Base-by-base conservation (phyloP, 192 early-diverging fungal genomes). In the Umbelopsis sp. region DNA sequence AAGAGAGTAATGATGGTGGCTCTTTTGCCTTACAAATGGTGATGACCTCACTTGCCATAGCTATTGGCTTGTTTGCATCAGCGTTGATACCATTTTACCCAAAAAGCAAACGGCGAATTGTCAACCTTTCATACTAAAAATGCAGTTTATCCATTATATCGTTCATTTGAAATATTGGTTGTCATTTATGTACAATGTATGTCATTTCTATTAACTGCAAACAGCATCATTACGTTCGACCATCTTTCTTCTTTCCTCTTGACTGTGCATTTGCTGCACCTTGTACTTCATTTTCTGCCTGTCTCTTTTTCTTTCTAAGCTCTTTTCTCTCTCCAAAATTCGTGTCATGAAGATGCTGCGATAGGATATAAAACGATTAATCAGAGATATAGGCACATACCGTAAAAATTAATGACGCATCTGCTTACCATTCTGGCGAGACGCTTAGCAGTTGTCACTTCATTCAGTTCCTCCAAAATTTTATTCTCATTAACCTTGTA, bases 381-480 rank as follows among this genome's bases (percentile, higher is more conserved):
- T 20, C 38, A 62, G 38, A 73, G 5, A 43, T 24, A 5, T 65
- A 26, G 8, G 65, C 31, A 32, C n/a, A 67, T 25, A 12, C 65
- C 11, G 6, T 67, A 11, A 4, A 20, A 69, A 0, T 47, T 22
- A 1, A 7, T 50, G 24, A 24, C 14, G n/a, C 26, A 29, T 16
- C 49, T 14, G 51, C 66, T 71, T 89, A 93, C 91, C 93, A 94
- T 92, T 45, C 80, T 89, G 3, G 98, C 97, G 11, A 91, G 89
- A 0, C 96, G 81, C 80, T 96, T 97, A 17, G 98, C 98, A 0
- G 91, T 79, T 20, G 89, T 77, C 7, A 99, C 96, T 71, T 92
- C 91, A 71, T 89, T 91, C 80, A 99, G 83, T 10, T 88, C 77
- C 22, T 95, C 94, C 29, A 98, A 75, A 6, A 97, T 93, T 45